Evolutionary conservation across 768 basidiomycete species (phyloP), one percentile per base, ranked within the genome.

Genomic region (Lactifluus echinatus): DNA sequence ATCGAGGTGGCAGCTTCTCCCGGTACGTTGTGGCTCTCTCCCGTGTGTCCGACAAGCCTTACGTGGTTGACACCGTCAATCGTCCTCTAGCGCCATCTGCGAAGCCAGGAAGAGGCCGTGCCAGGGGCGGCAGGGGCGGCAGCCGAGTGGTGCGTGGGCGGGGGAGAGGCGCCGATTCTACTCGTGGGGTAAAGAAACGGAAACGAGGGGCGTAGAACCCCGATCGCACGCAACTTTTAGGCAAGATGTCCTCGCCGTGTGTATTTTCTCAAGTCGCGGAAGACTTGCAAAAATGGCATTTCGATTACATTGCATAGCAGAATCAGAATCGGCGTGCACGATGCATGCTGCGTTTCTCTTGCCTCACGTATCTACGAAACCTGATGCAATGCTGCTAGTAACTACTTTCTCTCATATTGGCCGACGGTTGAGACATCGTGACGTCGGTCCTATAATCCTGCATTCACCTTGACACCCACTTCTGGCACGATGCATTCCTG

Each of bases 1-100:
- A 79, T 79, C 50, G 68, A 68, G 11, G 86, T 60, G 11, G 59
- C 55, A 2, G 62, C 59, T 31, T 62, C 63, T 33, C 60, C 63
- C 0, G 59, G 62, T 63, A 57, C 53, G 51, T 11, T 28, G 1
- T 11, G 3, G 19, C 5, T 36, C 15, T 5, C 15, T 31, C 14
- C 28, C 12, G 28, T 48, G 43, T 29, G 59, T 34, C 14, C 34
- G 34, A 12, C 12, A 11, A 1, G 31, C 31, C 12, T 24, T 26
- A 40, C 21, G 24, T 40, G 19, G 31, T 55, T 23, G 42, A 10
- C 8, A 28, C 19, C 17, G 4, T n/a, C 15, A 0, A 3, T 33
- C 26, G n/a, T 3, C n/a, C 33, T 31, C 29, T 29, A 63, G 62
- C 62, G 21, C 56, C 56, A 11, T 55, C 55, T 23, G 23, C 52